A percentile compares a stretch with the other conserved stretches of the same genome.
Conservation (phyloP, 805 yeast species). For the Torulaspora maleeae region DNA sequence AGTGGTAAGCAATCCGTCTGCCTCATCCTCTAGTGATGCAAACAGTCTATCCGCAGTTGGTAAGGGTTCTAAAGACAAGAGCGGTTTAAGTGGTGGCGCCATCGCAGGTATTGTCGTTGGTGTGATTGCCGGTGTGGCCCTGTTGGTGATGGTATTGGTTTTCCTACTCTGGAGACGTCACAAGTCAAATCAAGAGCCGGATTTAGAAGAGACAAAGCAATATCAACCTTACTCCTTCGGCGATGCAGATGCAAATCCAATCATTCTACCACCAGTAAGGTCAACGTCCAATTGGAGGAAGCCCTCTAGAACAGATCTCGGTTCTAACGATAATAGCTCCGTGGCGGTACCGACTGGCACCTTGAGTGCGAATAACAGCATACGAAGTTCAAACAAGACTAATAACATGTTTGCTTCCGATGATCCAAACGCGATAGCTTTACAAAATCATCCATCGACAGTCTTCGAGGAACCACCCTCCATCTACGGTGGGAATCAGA, state of each 20-base stretch:
- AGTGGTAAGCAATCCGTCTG: slow-evolving; percentile 20
- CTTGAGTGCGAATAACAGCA: slow-evolving; percentile 13
- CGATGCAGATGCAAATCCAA: slow-evolving; percentile 28
- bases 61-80: slow-evolving; percentile 6
- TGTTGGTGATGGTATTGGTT: slow-evolving; percentile 39
- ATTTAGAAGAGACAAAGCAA: slow-evolving; percentile 40
- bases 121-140: slow-evolving; percentile 41
- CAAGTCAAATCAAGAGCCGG: slow-evolving; percentile 35
- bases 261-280: slow-evolving; percentile 22
- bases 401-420: slow-evolving; percentile 6
- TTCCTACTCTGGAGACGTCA: slow-evolving; percentile 43
- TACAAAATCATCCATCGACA: slow-evolving; percentile 16
- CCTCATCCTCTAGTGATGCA: background rate
- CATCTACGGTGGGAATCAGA: slow-evolving; percentile 41
- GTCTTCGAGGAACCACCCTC: slow-evolving; percentile 30
- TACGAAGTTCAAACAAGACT: slow-evolving; percentile 7
- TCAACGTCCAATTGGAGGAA: slow-evolving; percentile 16
- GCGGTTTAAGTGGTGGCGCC: slow-evolving; percentile 41
- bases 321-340: slow-evolving; percentile 10
- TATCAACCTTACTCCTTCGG: slow-evolving; percentile 37
- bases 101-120: slow-evolving; percentile 62
- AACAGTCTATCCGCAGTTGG: slow-evolving; percentile 4
- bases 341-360: slow-evolving; percentile 15
- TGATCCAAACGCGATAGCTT: slow-evolving; percentile 7
- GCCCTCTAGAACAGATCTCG: slow-evolving; percentile 12